These are phyloP conservation scores for Xylariales sp. DNA, from an alignment of 2,329 filamentous ascomycete genomes.

Conservation along the genomic window DNA sequence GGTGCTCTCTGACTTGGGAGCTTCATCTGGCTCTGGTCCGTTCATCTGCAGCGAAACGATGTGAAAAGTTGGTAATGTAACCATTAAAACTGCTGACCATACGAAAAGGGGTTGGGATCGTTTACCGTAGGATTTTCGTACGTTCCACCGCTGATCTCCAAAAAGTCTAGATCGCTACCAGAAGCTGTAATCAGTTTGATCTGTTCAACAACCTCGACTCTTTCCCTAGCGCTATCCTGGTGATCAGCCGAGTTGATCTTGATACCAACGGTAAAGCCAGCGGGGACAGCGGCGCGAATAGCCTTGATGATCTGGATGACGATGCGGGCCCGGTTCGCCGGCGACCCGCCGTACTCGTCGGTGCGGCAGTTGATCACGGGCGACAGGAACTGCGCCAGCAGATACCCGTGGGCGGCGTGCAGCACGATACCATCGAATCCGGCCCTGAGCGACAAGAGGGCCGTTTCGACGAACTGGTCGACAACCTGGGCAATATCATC, in stretches of 20 bases:
- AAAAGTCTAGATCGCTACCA: slow-evolving; percentile 48
- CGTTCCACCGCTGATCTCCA: slow-evolving; percentile 55
- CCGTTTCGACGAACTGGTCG: neutral
- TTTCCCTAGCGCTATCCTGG: slow-evolving; percentile 39
- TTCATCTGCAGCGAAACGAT: too few species aligned
- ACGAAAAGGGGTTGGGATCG: slow-evolving; percentile 42
- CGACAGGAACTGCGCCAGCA: neutral
- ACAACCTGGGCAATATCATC: neutral
- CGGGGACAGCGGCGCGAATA: neutral
- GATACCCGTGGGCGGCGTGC: neutral
- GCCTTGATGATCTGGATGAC: neutral
- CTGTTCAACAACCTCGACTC: slow-evolving; percentile 47
- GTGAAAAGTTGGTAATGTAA: too few species aligned
- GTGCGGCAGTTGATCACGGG: neutral
- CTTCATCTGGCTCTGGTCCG: too few species aligned
- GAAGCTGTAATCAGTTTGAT: slow-evolving; percentile 31
- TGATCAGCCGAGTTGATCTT: slow-evolving; percentile 55
- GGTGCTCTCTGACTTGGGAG: slow-evolving; percentile 35
- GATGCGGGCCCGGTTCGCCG: slow-evolving; percentile 1
- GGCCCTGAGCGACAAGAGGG: neutral
- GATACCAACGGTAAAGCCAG: slow-evolving; percentile 42
- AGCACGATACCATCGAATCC: neutral
- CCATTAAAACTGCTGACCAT: too few species aligned
- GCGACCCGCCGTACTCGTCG: slow-evolving; percentile 1
- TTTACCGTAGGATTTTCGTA: slow-evolving; percentile 48